These are phyloP conservation scores for Cercospora berteroae DNA, from an alignment of 2,329 filamentous ascomycete genomes.

Conservation along the genomic window DNA sequence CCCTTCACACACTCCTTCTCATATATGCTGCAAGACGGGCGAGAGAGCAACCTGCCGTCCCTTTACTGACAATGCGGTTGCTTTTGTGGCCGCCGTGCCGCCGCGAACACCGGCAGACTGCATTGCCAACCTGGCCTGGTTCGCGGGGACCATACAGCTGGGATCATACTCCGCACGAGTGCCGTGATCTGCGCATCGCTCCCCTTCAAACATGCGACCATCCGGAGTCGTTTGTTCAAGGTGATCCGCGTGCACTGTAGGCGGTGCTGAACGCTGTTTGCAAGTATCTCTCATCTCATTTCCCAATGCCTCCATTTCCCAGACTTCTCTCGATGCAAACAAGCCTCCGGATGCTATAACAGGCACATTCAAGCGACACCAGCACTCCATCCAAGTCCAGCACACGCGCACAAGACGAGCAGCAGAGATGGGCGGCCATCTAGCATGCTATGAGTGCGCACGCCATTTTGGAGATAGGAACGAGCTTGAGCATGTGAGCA, in stretches of 20 bases:
- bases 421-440: neutral
- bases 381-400: neutral
- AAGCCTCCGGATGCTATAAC: neutral
- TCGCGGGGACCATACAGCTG: neutral
- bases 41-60: neutral
- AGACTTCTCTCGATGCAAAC: neutral
- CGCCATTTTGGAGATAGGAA: neutral
- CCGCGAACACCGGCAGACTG: neutral
- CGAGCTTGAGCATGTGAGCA: neutral
- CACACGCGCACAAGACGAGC: neutral
- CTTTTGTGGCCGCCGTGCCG: neutral
- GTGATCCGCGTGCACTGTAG: neutral
- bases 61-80: neutral
- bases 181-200: neutral
- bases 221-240: neutral
- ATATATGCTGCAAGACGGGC: neutral
- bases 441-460: neutral
- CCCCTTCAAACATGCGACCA: neutral
- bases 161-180: neutral
- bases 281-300: neutral
- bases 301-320: neutral
- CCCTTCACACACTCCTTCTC: neutral
- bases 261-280: neutral
- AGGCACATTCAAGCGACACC: neutral
- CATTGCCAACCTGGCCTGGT: neutral